Percentiles rank a stretch among this genome's conserved stretches.
Evolutionary conservation across 179 eudicot species (phyloP).

Genomic region (Spergularia azorica): DNA sequence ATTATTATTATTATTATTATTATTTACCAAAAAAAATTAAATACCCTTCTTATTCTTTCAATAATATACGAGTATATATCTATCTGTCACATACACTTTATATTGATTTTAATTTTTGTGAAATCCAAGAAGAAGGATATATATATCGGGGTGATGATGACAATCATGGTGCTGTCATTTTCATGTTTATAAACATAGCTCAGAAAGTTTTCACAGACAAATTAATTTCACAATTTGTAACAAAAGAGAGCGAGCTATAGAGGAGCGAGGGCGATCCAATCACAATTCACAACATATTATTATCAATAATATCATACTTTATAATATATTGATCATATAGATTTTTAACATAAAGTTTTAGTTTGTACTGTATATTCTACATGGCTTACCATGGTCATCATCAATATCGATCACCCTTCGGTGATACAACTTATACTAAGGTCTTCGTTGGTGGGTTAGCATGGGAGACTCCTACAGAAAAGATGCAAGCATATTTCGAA

Average conservation of each 20-base stretch:
- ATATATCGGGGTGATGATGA: not conserved
- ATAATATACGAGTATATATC: not conserved
- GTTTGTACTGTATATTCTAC: not conserved
- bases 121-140: not conserved
- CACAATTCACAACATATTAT: not conserved
- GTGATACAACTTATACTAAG: constrained; percentile 82
- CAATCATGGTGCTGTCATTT: constrained; percentile 18
- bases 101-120: constrained; percentile 6
- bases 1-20: constrained; percentile 7
- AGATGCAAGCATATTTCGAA: constrained; percentile 65
- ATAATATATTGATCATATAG: constrained; percentile 16
- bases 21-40: not conserved
- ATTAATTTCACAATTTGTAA: not conserved
- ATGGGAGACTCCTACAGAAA: constrained; percentile 90
- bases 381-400: constrained; percentile 46
- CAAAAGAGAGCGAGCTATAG: not conserved
- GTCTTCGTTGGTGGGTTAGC: constrained; percentile 89
- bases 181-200: constrained; percentile 9
- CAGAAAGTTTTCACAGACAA: not conserved
- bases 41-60: constrained; percentile 2
- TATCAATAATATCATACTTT: not conserved
- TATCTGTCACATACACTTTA: constrained; percentile 6
- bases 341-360: no score
- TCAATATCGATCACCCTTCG: constrained; percentile 82
- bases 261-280: not conserved